Evolutionary conservation across 2,329 filamentous ascomycete species (phyloP).

Genomic region (Colletotrichum sp.): DNA sequence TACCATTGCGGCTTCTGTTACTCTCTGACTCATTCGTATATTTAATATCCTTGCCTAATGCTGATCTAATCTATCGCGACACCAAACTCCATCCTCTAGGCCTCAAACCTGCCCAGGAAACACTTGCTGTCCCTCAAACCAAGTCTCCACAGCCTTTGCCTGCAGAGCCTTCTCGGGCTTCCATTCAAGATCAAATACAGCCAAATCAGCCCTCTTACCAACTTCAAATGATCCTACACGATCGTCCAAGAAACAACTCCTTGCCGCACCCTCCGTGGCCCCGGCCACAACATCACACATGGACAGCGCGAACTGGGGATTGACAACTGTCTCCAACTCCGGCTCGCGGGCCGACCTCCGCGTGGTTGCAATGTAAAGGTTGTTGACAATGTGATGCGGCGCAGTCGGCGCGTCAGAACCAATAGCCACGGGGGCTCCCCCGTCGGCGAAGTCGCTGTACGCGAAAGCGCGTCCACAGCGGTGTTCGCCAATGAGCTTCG

Average conservation of each 20-base stretch:
- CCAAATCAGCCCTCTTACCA: conserved; percentile 64
- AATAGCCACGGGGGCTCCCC: conserved; percentile 59
- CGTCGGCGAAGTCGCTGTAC: conserved; percentile 64
- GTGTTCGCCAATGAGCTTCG: conserved; percentile 56
- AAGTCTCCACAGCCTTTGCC: conserved; percentile 56
- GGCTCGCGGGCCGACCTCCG: conserved; percentile 51
- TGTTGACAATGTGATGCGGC: conserved; percentile 57
- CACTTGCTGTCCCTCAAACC: conserved; percentile 53
- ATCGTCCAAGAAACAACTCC: conserved; percentile 60
- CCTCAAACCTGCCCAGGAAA: conserved; percentile 25
- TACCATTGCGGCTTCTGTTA: accelerated
- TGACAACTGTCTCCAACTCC: conserved; percentile 45
- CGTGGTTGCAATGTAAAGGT: conserved; percentile 65
- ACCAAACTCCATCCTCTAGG: not conserved
- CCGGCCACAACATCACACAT: conserved; percentile 59
- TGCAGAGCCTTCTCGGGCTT: conserved; percentile 49
- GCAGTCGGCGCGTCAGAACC: conserved; percentile 67
- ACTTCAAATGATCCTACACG: conserved; percentile 56
- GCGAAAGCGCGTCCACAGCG: conserved; percentile 66
- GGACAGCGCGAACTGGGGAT: conserved; percentile 58
- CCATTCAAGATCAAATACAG: conserved; percentile 55
- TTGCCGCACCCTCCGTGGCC: conserved; percentile 60
- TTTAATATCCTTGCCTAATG: not conserved
- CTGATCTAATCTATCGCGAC: not conserved
- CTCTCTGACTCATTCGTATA: accelerated